phyloP scores from a whole-genome alignment of 768 basidiomycete species.

The Lentinula lateritia region DNA sequence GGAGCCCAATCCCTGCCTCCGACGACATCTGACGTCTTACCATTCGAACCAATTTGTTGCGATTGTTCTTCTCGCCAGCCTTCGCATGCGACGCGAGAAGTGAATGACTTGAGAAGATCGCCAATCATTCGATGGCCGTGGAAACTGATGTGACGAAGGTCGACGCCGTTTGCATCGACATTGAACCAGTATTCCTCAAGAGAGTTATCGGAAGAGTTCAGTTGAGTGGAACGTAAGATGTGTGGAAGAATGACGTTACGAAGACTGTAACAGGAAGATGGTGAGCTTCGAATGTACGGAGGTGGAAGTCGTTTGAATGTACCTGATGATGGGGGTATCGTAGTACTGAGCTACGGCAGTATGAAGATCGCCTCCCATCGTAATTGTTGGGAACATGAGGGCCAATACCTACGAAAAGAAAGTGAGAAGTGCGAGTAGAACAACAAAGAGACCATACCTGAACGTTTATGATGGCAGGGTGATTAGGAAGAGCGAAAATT shows the following conservation, averaged over 20 bases:
- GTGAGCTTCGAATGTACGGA: not conserved
- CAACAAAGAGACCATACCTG: not conserved
- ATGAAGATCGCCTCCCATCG: slow-evolving; percentile 2
- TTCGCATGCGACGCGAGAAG: slow-evolving; percentile 3
- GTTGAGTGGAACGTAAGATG: not conserved
- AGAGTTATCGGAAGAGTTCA: not conserved
- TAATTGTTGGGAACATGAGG: not conserved
- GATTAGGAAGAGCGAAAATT: not conserved
- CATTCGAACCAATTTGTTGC: not conserved
- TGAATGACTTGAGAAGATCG: slow-evolving; percentile 2
- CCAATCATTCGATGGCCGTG: not conserved
- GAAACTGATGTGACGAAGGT: not conserved
- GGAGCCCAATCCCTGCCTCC: not conserved
- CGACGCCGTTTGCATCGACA: not conserved
- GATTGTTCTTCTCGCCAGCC: not conserved
- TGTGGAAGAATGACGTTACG: slow-evolving; percentile 1
- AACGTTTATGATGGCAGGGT: not conserved
- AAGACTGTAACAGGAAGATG: not conserved
- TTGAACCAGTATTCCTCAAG: not conserved
- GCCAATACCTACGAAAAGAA: not conserved
- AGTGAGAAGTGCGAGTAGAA: not conserved
- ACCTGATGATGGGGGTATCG: slow-evolving; percentile 1
- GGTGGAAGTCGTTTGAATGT: not conserved
- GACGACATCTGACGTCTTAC: not conserved
- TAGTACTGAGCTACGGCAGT: slow-evolving; percentile 1